Percentiles rank a stretch among this genome's conserved stretches.
phyloP scores from a whole-genome alignment of 2,329 filamentous ascomycete species.

The Aspergillus quadricinctus region DNA sequence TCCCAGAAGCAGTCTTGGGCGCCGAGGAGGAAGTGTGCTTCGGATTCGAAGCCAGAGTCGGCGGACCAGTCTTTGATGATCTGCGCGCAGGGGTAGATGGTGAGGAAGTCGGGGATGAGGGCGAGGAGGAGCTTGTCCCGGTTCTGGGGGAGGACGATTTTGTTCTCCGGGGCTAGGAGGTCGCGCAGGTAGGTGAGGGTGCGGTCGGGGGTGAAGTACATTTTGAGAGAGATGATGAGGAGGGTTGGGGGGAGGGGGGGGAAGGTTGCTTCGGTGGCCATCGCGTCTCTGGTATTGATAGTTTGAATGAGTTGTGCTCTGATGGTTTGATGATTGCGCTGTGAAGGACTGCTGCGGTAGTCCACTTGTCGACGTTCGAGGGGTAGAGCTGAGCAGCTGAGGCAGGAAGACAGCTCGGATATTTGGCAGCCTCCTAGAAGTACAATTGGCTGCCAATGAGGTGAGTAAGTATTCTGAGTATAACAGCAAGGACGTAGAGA shows the following conservation, averaged over 20 bases:
- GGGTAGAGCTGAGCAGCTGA: too few species aligned
- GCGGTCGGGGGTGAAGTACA: slow-evolving; percentile 36
- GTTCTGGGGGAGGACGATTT: slow-evolving; percentile 39
- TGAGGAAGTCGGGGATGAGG: slow-evolving; percentile 72
- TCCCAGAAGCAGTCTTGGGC: slow-evolving; percentile 74
- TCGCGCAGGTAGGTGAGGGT: slow-evolving; percentile 55
- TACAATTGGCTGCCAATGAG: too few species aligned
- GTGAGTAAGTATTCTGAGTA: too few species aligned
- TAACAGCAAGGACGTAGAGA: too few species aligned
- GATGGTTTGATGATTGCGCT: too few species aligned
- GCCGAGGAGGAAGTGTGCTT: slow-evolving; percentile 57
- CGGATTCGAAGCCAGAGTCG: slow-evolving; percentile 10
- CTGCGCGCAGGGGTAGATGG: slow-evolving; percentile 49
- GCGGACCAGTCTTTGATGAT: slow-evolving; percentile 33
- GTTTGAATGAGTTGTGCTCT: too few species aligned
- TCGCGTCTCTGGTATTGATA: not conserved
- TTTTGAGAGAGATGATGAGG: slow-evolving; percentile 38
- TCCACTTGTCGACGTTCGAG: not conserved
- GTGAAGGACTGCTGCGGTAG: not conserved
- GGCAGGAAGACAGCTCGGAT: too few species aligned
- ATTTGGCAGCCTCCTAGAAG: too few species aligned
- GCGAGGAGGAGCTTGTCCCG: slow-evolving; percentile 63
- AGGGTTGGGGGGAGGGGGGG: slow-evolving; percentile 34
- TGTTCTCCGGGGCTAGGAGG: slow-evolving; percentile 47
- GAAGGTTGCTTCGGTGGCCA: slow-evolving; percentile 17